phyloP scores from a whole-genome alignment of 176 grass and related monocot species.

The Chloris gayana region DNA sequence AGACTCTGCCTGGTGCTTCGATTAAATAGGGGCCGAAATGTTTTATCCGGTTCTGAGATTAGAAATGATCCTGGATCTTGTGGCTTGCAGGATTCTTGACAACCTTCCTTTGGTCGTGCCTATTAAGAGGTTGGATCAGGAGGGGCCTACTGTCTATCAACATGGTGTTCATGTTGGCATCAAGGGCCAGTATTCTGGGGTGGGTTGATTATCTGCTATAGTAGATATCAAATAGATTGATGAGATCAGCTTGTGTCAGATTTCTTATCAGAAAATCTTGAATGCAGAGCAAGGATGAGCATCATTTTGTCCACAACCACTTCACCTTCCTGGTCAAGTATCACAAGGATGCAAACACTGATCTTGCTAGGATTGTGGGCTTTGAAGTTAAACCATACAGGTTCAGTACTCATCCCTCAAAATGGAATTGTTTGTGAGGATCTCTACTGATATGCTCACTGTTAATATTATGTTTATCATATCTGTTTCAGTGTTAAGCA shows the following conservation, averaged over 20 bases:
- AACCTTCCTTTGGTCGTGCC: conserved; percentile 87
- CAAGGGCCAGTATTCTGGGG: conserved; percentile 75
- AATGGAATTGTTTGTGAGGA: neutral
- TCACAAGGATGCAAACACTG: conserved; percentile 62
- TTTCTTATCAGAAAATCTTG: conserved; percentile 22
- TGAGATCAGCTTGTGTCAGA: neutral
- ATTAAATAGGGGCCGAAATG: neutral
- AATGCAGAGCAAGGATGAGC: conserved; percentile 85
- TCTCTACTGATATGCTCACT: neutral
- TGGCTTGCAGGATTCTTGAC: conserved; percentile 76
- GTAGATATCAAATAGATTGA: neutral
- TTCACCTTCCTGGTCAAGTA: conserved; percentile 82
- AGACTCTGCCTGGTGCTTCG: neutral
- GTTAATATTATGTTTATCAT: neutral
- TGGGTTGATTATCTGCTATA: conserved; percentile 45
- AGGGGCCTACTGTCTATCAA: conserved; percentile 62
- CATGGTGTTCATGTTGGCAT: conserved; percentile 80
- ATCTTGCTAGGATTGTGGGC: conserved; percentile 82
- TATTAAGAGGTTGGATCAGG: conserved; percentile 62
- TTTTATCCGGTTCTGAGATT: neutral
- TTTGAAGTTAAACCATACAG: conserved; percentile 94
- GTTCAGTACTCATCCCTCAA: conserved; percentile 26
- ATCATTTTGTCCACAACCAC: conserved; percentile 89
- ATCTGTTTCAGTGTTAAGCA: conserved; percentile 65
- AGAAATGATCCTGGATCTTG: neutral